Percentiles rank a stretch among this genome's conserved stretches.
Conservation (phyloP, 31 red algal species). For the Porphyra umbilicalis region DNA sequence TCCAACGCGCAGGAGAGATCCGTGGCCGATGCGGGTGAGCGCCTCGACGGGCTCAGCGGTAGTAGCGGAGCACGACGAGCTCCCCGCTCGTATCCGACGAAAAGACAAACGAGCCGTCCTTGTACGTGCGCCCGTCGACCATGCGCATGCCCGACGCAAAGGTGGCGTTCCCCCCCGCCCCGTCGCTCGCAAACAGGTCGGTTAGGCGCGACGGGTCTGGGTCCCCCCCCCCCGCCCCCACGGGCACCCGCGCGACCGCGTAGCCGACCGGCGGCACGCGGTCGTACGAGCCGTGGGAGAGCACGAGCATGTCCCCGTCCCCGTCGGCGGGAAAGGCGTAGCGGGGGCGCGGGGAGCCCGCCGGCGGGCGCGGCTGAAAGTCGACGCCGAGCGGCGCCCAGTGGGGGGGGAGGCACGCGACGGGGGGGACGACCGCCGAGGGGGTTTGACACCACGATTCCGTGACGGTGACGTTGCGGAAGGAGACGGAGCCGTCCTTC, state of each 20-base stretch:
- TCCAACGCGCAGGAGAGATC: no score
- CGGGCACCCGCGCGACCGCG: not conserved
- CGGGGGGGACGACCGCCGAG: not conserved
- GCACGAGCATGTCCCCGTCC: not conserved
- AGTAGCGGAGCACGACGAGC: no score
- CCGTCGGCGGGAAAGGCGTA: not conserved
- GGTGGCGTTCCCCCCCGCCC: no score
- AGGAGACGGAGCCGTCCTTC: not conserved
- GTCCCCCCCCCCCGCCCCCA: no score
- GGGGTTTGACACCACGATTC: not conserved
- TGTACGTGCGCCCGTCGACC: no score
- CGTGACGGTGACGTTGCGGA: not conserved
- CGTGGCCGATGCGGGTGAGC: no score
- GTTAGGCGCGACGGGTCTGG: no score
- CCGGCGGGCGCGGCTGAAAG: not conserved
- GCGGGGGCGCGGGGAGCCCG: not conserved
- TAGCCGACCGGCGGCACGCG: not conserved
- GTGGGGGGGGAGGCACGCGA: not conserved
- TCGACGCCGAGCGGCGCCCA: not conserved
- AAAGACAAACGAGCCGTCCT: no score
- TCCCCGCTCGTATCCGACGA: no score
- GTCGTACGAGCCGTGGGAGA: not conserved
- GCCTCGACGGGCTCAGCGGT: no score
- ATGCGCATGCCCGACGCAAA: no score
- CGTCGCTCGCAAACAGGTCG: no score